Base-by-base conservation (phyloP, 2,329 filamentous ascomycete species). In the Thelonectria discophora region DNA sequence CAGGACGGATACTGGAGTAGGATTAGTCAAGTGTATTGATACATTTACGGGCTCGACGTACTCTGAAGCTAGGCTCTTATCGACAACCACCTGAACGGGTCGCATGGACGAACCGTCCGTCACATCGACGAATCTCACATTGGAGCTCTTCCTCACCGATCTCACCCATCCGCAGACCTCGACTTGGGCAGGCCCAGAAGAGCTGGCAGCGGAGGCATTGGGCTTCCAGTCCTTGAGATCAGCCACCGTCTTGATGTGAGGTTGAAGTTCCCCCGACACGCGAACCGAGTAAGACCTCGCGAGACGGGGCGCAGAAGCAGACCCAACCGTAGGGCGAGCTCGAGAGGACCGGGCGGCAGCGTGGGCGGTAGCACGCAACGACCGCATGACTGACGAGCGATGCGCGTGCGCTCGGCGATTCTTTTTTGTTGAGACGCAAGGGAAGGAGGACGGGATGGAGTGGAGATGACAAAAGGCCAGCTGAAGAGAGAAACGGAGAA, bases 101-200 rank as follows among this genome's bases (percentile, higher is more conserved):
- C 89, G 82, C 68, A 92, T 82, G 43, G 91, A 93, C 12, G 93
- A 96, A 46, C 95, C 95, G 81, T 99, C 95, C 11, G 90, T 90
- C 54, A 98, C 82, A 62, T 93, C 87, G 54, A 94, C 90, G 79
- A 99, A 98, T 5, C 90, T 89, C 62, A 90, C 83, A 20, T 85
- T 85, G 76, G 97, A 97, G 81, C 96, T 93, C 75, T 92, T 91
- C 64, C 94, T 86, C 62, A 97, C 89, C 4, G 92, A 94, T 65
- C 92, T 87, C 57, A 97, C 84, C 80, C 90, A 94, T 63, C 94
- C 94, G 74, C 90, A 85, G 69, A 97, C 81, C 59, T 84, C 83
- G 49, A 90, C 81, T 69, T 83, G 75, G 15, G 76, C 68, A 42
- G 80, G 75, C n/a, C 76, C 68, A 43, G 80, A 77, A 9, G 27